Evolutionary conservation across 148 eudicot genomes (phyloP), one percentile per base, ranked within the genome.

Genomic region (Cornus suecica): DNA sequence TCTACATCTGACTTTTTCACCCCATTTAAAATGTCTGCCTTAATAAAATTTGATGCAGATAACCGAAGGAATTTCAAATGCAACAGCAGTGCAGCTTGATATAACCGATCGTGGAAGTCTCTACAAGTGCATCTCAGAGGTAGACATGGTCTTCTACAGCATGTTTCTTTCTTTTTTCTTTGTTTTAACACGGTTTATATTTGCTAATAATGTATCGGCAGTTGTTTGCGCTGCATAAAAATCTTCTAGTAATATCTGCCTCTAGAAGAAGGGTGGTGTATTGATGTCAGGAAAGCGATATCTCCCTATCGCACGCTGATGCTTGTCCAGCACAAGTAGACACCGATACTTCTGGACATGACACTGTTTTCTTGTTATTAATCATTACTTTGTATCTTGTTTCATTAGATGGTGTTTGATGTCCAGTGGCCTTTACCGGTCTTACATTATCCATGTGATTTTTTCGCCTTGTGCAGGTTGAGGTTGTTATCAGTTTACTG

Each of bases 401-500:
- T 41, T 64, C 61, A 26, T 24, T 14, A 34, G 34, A 25, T 73
- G 18, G 27, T 34, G 16, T 41, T 34, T 16, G n/a, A 73, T 30
- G 32, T 73, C 58, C 34, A 23, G 42, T 15, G 27, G 22, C 45
- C 69, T 63, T 74, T 69, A 42, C 27, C 18, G 45, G 15, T 29
- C 41, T 64, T 10, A n/a, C 51, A 71, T 79, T 51, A 13, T 72
- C 67, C 62, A 66, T 37, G 65, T 67, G 27, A 41, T 78, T 48
- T 32, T 18, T 77, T 78, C 60, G 14, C 70, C 58, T 63, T 52
- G 73, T 79, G 77, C 90, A 95, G 99, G 97, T 81, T 74, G 97
- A 95, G 76, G 91, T 91, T 65, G 99, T 95, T 73, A 91, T 93
- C 78, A 95, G 99, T 84, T 86, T 95, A 77, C 89, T 95, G 69